Conservation (phyloP, 2,329 filamentous ascomycete species). For the Claviceps monticola region DNA sequence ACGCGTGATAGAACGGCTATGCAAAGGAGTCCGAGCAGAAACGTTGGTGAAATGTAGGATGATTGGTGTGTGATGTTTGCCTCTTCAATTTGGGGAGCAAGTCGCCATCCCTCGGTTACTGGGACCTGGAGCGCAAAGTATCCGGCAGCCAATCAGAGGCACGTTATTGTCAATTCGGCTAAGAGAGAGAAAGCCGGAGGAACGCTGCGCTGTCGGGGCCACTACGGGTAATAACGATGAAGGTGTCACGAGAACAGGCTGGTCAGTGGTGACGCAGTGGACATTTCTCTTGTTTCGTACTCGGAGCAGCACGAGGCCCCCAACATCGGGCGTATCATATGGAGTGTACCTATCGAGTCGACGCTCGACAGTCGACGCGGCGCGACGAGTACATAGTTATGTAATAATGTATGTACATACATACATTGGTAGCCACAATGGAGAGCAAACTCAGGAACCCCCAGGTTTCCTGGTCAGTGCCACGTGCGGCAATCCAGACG, state of each 20-base stretch:
- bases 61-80: conserved; percentile 1
- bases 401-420: too few species aligned
- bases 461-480: neutral
- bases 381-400: too few species aligned
- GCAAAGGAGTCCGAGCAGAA: neutral
- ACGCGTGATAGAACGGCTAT: conserved; percentile 1
- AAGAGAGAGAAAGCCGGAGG: conserved; percentile 15
- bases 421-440: too few species aligned
- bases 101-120: conserved; percentile 10
- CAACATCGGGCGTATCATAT: too few species aligned
- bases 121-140: conserved; percentile 2
- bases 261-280: neutral
- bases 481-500: neutral
- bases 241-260: neutral
- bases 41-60: neutral
- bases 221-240: conserved; percentile 2
- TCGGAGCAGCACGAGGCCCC: too few species aligned
- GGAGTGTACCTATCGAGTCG: too few species aligned
- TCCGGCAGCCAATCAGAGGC: conserved; percentile 8
- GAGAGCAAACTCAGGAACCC: neutral
- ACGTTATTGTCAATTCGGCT: conserved; percentile 19
- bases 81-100: conserved; percentile 2
- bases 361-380: too few species aligned
- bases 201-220: conserved; percentile 1
- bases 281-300: too few species aligned